Evolutionary conservation across 2,329 filamentous ascomycete species (phyloP).

Genomic region (Phialocephala subalpina): DNA sequence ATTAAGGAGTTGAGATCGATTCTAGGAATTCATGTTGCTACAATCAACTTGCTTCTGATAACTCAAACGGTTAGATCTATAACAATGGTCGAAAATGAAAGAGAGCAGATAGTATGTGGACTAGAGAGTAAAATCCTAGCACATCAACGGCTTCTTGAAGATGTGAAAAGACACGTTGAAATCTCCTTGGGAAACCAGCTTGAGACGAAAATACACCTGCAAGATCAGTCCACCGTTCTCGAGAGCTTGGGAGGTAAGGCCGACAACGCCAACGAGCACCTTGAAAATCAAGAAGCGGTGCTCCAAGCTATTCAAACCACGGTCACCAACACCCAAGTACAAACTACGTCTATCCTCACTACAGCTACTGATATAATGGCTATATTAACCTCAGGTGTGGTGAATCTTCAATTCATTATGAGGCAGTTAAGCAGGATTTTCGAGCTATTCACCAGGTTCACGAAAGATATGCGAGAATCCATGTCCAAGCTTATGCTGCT

Average conservation of each 20-base stretch:
- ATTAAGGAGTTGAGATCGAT: constrained; percentile 13
- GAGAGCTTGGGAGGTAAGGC: too few relatives aligned
- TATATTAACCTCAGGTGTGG: constrained; percentile 6
- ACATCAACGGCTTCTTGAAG: constrained; percentile 8
- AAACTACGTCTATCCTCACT: constrained; percentile 5
- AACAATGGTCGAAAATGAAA: constrained; percentile 7
- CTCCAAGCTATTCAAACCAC: too few relatives aligned
- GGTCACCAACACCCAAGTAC: too few relatives aligned
- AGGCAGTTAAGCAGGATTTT: constrained; percentile 1
- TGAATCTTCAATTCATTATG: neutral
- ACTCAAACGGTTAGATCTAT: constrained; percentile 14
- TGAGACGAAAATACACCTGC: neutral
- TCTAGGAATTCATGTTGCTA: constrained; percentile 15
- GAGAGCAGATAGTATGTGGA: neutral
- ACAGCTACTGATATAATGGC: constrained; percentile 5
- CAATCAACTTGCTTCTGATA: constrained; percentile 16
- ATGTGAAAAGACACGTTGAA: constrained; percentile 3
- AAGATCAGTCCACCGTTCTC: constrained; percentile 3
- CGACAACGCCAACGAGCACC: too few relatives aligned
- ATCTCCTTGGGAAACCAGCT: neutral
- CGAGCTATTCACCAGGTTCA: constrained; percentile 14
- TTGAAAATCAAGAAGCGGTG: too few relatives aligned
- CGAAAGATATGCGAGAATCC: constrained; percentile 1
- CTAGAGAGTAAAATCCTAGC: constrained; percentile 12
- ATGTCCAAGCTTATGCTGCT: neutral